Evolutionary conservation across 371 early-diverging fungal species (phyloP).

Genomic region (Rhizopus delemar): DNA sequence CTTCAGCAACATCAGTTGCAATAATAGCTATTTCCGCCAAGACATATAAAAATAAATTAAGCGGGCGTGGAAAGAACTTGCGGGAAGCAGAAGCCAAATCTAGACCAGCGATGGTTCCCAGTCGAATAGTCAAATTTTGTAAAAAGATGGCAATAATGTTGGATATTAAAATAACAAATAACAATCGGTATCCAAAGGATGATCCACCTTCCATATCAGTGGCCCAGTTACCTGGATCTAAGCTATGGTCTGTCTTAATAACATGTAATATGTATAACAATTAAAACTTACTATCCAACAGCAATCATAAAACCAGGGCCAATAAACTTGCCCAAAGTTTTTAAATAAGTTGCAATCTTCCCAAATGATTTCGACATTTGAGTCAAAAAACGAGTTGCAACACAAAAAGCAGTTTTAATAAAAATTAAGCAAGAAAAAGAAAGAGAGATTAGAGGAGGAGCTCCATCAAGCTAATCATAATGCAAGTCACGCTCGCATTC

Average conservation of each 20-base stretch:
- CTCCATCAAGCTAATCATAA: no score
- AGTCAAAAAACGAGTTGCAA: no score
- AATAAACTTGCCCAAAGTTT: constrained; percentile 34
- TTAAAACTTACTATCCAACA: constrained; percentile 45
- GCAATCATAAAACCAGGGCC: constrained; percentile 57
- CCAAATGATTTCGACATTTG: background rate
- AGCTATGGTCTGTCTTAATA: constrained; percentile 8
- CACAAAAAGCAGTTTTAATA: no score
- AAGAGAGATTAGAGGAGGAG: no score
- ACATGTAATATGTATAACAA: constrained; percentile 9
- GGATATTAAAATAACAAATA: constrained; percentile 74
- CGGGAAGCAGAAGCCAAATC: constrained; percentile 79
- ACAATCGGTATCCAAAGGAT: constrained; percentile 70
- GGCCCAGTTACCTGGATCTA: constrained; percentile 83
- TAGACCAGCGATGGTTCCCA: constrained; percentile 74
- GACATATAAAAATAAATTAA: constrained; percentile 66
- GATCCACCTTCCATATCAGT: constrained; percentile 77
- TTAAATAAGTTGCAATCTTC: constrained; percentile 17
- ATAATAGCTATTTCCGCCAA: constrained; percentile 78
- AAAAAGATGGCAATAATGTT: constrained; percentile 77
- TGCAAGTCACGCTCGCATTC: no score
- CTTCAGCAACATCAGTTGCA: constrained; percentile 79
- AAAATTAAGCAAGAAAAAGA: no score
- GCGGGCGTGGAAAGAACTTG: constrained; percentile 52
- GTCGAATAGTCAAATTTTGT: constrained; percentile 76